phyloP scores from a whole-genome alignment of 352 stramenopile genomes.

The Phytopythium kandeliae region DNA sequence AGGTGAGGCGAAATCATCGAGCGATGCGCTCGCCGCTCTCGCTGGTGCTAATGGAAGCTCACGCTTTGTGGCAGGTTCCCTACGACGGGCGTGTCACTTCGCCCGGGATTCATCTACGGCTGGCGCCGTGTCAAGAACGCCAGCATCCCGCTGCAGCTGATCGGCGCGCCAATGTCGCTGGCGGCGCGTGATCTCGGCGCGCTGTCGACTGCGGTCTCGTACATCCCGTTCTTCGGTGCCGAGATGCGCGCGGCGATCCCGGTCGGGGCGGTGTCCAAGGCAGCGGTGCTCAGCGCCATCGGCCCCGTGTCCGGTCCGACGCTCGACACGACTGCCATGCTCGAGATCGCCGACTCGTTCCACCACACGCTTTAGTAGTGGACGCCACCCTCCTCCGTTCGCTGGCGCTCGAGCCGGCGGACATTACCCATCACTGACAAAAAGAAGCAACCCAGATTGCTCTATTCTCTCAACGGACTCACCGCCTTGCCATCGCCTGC shows the following conservation, averaged over 20 bases:
- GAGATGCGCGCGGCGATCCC: slow-evolving; percentile 64
- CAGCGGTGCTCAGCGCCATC: slow-evolving; percentile 80
- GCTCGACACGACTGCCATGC: slow-evolving; percentile 69
- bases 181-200: slow-evolving; percentile 49
- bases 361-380: slow-evolving; percentile 50
- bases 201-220: slow-evolving; percentile 45
- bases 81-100: slow-evolving; percentile 67
- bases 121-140: slow-evolving; percentile 57
- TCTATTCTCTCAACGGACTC: background rate
- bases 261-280: slow-evolving; percentile 66
- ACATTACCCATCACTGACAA: background rate
- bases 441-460: slow-evolving; percentile 2
- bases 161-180: slow-evolving; percentile 65
- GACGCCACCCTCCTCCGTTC: too few species aligned
- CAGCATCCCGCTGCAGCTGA: slow-evolving; percentile 69
- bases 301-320: slow-evolving; percentile 44
- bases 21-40: background rate
- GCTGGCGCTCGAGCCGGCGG: background rate
- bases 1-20: slow-evolving; percentile 18
- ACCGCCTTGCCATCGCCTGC: slow-evolving; percentile 34
- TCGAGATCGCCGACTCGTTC: slow-evolving; percentile 72
- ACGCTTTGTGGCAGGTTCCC: slow-evolving; percentile 38
- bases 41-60: background rate
- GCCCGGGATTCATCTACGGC: slow-evolving; percentile 90
- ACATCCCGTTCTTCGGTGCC: slow-evolving; percentile 60